Evolutionary conservation across 495 filamentous ascomycete species (phyloP).

Genomic region (Lophiotrema nucula): DNA sequence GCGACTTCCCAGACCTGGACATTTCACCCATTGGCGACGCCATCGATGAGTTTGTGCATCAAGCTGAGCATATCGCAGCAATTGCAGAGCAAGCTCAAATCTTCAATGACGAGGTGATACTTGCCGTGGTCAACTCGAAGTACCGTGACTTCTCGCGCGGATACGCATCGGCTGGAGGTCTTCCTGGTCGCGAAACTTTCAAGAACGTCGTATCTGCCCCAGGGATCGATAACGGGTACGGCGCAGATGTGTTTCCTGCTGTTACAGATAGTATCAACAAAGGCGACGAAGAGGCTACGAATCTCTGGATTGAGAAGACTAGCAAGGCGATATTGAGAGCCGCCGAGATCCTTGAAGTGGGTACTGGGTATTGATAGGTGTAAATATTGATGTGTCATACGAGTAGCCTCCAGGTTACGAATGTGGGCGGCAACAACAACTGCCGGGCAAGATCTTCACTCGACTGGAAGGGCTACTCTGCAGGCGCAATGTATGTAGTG

Average conservation of each 20-base stretch:
- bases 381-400: no score
- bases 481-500: no score
- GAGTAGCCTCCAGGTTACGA: no score
- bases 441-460: no score
- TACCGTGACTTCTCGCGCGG: conserved; percentile 25
- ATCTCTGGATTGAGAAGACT: conserved; percentile 23
- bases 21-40: conserved; percentile 4
- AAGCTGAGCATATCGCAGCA: conserved; percentile 10
- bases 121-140: conserved; percentile 24
- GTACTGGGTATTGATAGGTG: background rate
- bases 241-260: conserved; percentile 21
- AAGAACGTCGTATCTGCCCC: conserved; percentile 29
- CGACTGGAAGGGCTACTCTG: no score
- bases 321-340: conserved; percentile 15
- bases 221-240: conserved; percentile 32
- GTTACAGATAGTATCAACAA: conserved; percentile 20
- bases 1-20: conserved; percentile 23
- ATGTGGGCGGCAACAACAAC: no score
- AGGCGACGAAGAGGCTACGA: conserved; percentile 11
- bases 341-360: conserved; percentile 23
- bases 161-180: conserved; percentile 15
- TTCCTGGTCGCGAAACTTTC: conserved; percentile 26
- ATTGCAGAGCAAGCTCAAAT: conserved; percentile 4
- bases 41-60: conserved; percentile 15
- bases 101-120: conserved; percentile 12